phyloP scores from a whole-genome alignment of 2,329 filamentous ascomycete species.

The Trematosphaeria pertusa region DNA sequence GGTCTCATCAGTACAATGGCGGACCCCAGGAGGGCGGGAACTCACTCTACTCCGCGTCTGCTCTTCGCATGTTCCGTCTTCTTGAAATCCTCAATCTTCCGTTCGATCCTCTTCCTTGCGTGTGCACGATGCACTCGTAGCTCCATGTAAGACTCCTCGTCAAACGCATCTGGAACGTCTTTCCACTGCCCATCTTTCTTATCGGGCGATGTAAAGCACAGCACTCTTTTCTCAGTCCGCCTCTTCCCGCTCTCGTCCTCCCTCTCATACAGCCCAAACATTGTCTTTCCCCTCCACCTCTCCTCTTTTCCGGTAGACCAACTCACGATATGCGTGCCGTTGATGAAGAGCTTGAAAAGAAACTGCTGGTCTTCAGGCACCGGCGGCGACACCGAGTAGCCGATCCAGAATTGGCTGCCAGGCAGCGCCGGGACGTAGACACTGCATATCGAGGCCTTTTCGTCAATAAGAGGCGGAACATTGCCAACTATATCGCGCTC shows the following conservation, averaged over 20 bases:
- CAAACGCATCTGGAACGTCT: constrained; percentile 20
- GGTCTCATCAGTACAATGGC: constrained; percentile 18
- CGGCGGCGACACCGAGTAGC: constrained; percentile 44
- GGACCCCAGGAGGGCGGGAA: neutral
- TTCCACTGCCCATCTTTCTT: constrained; percentile 17
- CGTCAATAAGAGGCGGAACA: constrained; percentile 23
- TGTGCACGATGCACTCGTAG: constrained; percentile 51
- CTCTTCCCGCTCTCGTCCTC: constrained; percentile 35
- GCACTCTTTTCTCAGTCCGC: constrained; percentile 49
- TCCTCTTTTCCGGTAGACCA: constrained; percentile 55
- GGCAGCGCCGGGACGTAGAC: constrained; percentile 46
- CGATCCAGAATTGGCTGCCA: constrained; percentile 53
- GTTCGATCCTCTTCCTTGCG: constrained; percentile 47
- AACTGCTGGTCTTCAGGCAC: constrained; percentile 43
- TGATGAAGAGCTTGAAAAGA: constrained; percentile 57
- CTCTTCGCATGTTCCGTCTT: constrained; percentile 27
- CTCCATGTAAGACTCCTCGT: constrained; percentile 46
- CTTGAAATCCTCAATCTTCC: constrained; percentile 33
- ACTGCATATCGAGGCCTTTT: constrained; percentile 37
- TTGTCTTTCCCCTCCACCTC: constrained; percentile 52
- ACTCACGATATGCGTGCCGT: constrained; percentile 48
- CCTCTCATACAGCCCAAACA: constrained; percentile 53
- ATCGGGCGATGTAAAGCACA: constrained; percentile 45
- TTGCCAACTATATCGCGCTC: constrained; percentile 12
- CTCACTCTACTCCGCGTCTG: constrained; percentile 39